Base-by-base conservation (phyloP, 495 filamentous ascomycete species). In the Chaetomidium leptoderma region DNA sequence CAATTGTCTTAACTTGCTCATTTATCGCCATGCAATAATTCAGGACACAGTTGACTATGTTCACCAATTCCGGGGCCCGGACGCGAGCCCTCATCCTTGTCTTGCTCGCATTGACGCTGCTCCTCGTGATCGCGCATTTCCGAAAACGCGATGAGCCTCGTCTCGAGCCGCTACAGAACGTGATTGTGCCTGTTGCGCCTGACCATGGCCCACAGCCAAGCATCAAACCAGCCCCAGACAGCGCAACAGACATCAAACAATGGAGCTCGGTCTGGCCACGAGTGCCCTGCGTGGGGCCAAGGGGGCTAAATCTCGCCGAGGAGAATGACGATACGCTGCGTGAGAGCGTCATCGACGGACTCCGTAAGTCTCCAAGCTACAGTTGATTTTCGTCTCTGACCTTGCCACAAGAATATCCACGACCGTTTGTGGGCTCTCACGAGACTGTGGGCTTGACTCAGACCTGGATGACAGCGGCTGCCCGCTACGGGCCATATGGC, bases 381-480 rank as follows among this genome's bases (percentile, higher is more conserved):
- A 3, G 23, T 2, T 39, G n/a, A 4, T 39, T 16, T 33, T n/a
- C 3, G 17, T 14, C n/a, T 30, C 24, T n/a, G 30, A 16, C 35
- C 16, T n/a, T 16, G 8, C 3, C 6, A 35, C 46, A 21, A 53
- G 46, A n/a, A 19, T 53, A 53, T 5, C 49, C 49, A 7, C 35
- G 36, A 13, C 49, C 49, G 16, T 40, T 53, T 40, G 33, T 40
- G 21, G 49, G 49, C 35, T 53, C 49, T n/a, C 24, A 53, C 17
- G 33, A 27, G 23, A 17, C 13, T 23, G 17, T 53, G 24, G 36
- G 36, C 16, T 40, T 53, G 24, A 40, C 23, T 14, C 35, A 29
- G 7, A 53, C 49, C 21, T 53, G 49, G 49, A 53, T 53, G 49
- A 53, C 49, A 27, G 49, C 49, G 6, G 49, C 33, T 30, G 49